Conservation (phyloP, 257 asterid genomes). For the Fraxinus anomala region DNA sequence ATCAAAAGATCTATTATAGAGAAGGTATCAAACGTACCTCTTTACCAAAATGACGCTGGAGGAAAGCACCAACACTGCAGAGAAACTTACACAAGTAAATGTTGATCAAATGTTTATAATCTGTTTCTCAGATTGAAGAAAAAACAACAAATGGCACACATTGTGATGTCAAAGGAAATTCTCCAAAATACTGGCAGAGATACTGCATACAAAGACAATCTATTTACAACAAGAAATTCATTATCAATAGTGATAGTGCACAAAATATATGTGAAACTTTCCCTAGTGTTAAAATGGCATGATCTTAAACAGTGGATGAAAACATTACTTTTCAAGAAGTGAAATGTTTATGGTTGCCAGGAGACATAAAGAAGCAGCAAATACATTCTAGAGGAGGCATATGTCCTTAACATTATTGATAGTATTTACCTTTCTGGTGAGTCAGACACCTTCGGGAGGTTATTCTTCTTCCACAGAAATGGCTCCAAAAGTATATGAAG, state of each 20-base stretch:
- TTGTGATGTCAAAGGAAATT: conserved; percentile 4
- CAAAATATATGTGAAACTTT: background rate
- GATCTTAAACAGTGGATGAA: conserved; percentile 5
- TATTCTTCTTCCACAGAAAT: conserved; percentile 69
- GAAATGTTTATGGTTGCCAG: background rate
- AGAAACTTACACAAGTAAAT: conserved; percentile 29
- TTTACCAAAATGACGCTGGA: conserved; percentile 95
- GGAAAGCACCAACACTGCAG: conserved; percentile 87
- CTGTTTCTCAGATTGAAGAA: conserved; percentile 3
- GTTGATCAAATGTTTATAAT: conserved; percentile 24
- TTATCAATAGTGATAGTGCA: background rate
- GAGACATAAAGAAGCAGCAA: background rate
- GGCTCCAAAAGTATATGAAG: conserved; percentile 82
- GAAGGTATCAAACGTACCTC: conserved; percentile 54
- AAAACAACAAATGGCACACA: conserved; percentile 2
- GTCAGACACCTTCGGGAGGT: conserved; percentile 37
- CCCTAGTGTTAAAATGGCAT: background rate
- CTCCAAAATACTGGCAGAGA: conserved; percentile 12
- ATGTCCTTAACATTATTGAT: background rate
- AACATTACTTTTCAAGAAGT: background rate
- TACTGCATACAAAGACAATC: background rate
- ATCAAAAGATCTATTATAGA: conserved; percentile 13
- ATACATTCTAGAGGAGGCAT: background rate
- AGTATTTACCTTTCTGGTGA: conserved; percentile 62
- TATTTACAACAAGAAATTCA: background rate